Base-by-base conservation (phyloP, 805 yeast genomes). In the Metschnikowia cubensis region DNA sequence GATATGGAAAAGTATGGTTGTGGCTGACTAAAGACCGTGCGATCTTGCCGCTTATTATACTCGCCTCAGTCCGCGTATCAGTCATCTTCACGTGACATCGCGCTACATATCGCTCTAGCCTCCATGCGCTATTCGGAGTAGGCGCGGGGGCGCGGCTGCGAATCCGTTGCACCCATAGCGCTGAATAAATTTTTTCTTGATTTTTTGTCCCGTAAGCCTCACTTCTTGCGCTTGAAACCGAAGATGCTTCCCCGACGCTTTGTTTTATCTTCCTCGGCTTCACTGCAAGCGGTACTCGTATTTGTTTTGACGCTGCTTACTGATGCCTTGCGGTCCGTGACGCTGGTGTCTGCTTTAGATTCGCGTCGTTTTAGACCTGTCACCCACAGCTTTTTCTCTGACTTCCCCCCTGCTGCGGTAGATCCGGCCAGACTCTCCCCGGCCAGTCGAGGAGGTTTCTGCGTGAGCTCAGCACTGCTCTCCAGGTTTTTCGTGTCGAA, bases 301-400 rank as follows among this genome's bases (percentile, higher is more conserved):
- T 42, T 50, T 3, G 60, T 51, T 32, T 49, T 45, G 32, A 50
- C 51, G 42, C 66, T 61, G 17, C 63, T 60, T 20, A 54, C 51
- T 14, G 66, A 59, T 7, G 52, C 40, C 32, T 63, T 65, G 25
- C 66, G 38, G 20, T 65, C 57, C 8, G 45, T 47, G 13, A 47
- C 10, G n/a, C 36, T 47, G 21, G 50, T 33, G 21, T 59, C 65
- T 42, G 60, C 62, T 42, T 64, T 50, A 49, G 51, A 54, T 31
- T 57, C 73, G 48, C 68, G 54, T 33, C 70, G 57, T 45, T 69
- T 70, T 31, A 72, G 60, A 0, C 73, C 71, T 2, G 71, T 73
- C 4, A 71, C 73, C 74, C 75, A 70, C 34, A 69, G 62, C 49
- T 73, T 73, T 60, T 72, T 71, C 37, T 70, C 75, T 6, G 55